These are phyloP conservation scores for Stylosanthes scabra DNA, from an alignment of 331 rosid species.

Conservation along the genomic window DNA sequence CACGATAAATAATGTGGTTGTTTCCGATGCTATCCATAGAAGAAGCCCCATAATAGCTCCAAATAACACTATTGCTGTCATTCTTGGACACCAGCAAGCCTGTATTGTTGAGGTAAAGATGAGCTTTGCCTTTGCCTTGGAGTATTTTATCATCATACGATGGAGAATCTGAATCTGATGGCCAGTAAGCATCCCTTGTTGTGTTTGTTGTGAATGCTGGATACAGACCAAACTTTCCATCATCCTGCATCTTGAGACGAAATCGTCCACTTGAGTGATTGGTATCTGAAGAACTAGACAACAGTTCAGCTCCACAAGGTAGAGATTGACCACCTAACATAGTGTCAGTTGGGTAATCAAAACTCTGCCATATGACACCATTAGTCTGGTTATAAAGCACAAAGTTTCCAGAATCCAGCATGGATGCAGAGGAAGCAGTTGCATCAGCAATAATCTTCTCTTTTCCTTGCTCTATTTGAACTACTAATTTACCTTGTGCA, in stretches of 20 bases:
- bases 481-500: conserved; percentile 38
- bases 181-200: conserved; percentile 19
- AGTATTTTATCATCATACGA: neutral
- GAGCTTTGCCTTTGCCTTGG: neutral
- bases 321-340: conserved; percentile 49
- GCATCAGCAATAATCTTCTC: conserved; percentile 14
- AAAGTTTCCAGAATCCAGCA: conserved; percentile 66
- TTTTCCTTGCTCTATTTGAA: conserved; percentile 18
- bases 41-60: neutral
- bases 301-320: neutral
- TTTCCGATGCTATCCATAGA: neutral
- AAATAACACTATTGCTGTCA: neutral
- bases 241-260: conserved; percentile 41
- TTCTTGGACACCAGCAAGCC: neutral
- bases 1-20: conserved; percentile 28
- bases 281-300: conserved; percentile 42
- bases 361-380: conserved; percentile 56
- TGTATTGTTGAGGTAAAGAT: conserved; percentile 31
- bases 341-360: conserved; percentile 58
- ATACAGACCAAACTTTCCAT: conserved; percentile 46
- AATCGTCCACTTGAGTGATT: conserved; percentile 32
- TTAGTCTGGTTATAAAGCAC: conserved; percentile 40
- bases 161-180: no score
- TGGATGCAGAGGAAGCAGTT: conserved; percentile 55
- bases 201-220: neutral